A percentile compares a stretch with the other conserved stretches of the same genome.
Conservation (phyloP, 2,329 filamentous ascomycete species). For the Diplocarpon mali region DNA sequence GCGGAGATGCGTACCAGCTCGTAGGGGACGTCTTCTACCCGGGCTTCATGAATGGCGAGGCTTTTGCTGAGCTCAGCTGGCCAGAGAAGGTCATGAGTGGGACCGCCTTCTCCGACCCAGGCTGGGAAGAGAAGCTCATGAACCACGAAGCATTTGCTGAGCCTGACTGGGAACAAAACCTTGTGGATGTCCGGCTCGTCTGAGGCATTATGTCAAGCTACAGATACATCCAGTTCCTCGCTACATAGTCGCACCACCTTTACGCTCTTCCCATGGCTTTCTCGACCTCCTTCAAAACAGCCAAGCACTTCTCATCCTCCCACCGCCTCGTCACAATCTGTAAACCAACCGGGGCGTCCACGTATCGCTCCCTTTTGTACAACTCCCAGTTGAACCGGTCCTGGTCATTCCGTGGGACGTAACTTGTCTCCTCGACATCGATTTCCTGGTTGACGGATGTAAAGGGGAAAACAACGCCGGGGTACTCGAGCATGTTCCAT, state of each 20-base stretch:
- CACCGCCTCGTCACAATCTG: constrained; percentile 28
- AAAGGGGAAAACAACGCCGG: constrained; percentile 47
- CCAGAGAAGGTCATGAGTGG: no score
- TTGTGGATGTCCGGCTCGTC: no score
- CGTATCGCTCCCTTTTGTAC: constrained; percentile 19
- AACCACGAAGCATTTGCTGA: no score
- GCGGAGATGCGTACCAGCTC: no score
- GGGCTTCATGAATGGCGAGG: no score
- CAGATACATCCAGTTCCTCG: not conserved
- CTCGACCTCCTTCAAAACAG: constrained; percentile 11
- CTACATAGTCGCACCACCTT: not conserved
- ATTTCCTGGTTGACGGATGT: constrained; percentile 21
- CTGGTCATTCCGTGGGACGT: constrained; percentile 19
- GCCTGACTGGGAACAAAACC: no score
- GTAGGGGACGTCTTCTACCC: no score
- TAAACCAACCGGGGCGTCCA: constrained; percentile 27
- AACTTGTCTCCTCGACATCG: constrained; percentile 11
- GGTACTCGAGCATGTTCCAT: constrained; percentile 61
- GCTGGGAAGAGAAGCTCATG: no score
- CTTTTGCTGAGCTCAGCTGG: no score
- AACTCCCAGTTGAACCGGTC: constrained; percentile 20
- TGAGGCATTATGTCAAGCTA: no score
- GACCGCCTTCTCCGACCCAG: no score
- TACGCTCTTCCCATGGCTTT: constrained; percentile 5
- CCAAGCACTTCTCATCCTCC: constrained; percentile 28